Base-by-base conservation (phyloP, 345 rosid genomes). In the Salix exigua region DNA sequence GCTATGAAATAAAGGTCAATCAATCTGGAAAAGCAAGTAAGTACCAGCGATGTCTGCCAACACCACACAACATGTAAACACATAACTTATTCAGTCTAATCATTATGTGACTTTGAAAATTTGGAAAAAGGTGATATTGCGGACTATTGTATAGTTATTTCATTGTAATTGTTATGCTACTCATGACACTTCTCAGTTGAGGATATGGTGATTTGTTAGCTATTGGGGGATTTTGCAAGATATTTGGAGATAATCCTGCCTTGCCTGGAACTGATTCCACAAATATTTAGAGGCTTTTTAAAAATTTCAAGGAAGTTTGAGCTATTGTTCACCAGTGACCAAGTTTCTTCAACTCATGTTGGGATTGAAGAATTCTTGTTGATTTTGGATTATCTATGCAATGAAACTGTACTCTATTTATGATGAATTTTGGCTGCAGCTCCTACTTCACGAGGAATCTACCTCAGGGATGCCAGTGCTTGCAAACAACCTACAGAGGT, bases 401-500 rank as follows among this genome's bases (percentile, higher is more conserved):
- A 18, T 75, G 74, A 61, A n/a, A 44, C 44, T 51, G 25, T 50
- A 40, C 76, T 42, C 74, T 72, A 73, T 33, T 53, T 64, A 3
- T 79, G 50, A 35, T 76, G 63, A 37, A 26, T 72, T 84, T 48
- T 82, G 50, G 79, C 66, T 72, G 84, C 91, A 96, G 99, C 91
- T 81, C 92, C 97, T 70, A 74, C 88, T 62, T 88, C 87, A 73
- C 88, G 97, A n/a, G 98, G 98, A 75, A 88, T 93, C 83, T 93
- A 96, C 85, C 86, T 96, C 73, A 88, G 98, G 87, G 98, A 96
- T 71, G 88, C 91, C 77, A 79, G 84, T 73, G 81, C 88, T 78
- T 87, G 95, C 85, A 82, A 73, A 82, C 92, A 87, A 72, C 83
- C 92, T 77, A 81, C 95, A 40, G 97, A 96, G 99, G 99, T 92